Percentiles rank a stretch among this genome's conserved stretches.
Evolutionary conservation across 2,329 filamentous ascomycete genomes (phyloP).

Genomic region (Metarhizium brunneum): DNA sequence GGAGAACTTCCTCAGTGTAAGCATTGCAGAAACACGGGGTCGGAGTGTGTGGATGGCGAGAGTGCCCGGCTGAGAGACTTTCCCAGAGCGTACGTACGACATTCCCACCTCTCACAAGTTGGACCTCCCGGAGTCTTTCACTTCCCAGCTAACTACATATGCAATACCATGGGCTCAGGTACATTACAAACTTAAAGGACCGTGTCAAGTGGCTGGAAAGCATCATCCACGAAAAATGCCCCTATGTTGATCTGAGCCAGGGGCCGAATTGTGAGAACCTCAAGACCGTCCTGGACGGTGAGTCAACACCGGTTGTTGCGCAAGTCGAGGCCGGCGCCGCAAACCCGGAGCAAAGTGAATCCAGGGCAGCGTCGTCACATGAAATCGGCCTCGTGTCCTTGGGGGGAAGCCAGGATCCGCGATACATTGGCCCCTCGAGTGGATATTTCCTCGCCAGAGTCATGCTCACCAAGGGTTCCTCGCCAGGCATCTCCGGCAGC

Average conservation of each 20-base stretch:
- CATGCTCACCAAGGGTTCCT: slow-evolving; percentile 23
- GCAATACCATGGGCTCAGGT: slow-evolving; percentile 6
- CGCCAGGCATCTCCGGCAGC: not conserved
- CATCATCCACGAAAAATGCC: slow-evolving; percentile 24
- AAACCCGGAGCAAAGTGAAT: no score
- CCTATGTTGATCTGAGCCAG: no score
- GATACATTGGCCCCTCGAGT: slow-evolving; percentile 47
- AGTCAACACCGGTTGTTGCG: no score
- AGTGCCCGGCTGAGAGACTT: slow-evolving; percentile 29
- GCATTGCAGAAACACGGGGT: slow-evolving; percentile 32
- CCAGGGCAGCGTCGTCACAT: no score
- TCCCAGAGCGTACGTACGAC: slow-evolving; percentile 27
- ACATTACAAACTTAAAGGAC: slow-evolving; percentile 18
- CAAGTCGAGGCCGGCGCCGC: no score
- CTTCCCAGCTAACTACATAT: not conserved
- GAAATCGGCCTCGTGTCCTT: slow-evolving; percentile 21
- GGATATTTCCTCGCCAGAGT: slow-evolving; percentile 43
- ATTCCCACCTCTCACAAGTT: no score
- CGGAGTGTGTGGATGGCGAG: slow-evolving; percentile 33
- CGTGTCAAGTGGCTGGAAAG: slow-evolving; percentile 31
- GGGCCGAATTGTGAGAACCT: no score
- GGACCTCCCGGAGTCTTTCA: not conserved
- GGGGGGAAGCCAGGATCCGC: slow-evolving; percentile 34
- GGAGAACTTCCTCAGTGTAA: slow-evolving; percentile 31
- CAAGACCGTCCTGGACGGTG: no score